These are phyloP conservation scores for Rosa chinensis DNA, from an alignment of 306 rosid genomes.

Conservation along the genomic window DNA sequence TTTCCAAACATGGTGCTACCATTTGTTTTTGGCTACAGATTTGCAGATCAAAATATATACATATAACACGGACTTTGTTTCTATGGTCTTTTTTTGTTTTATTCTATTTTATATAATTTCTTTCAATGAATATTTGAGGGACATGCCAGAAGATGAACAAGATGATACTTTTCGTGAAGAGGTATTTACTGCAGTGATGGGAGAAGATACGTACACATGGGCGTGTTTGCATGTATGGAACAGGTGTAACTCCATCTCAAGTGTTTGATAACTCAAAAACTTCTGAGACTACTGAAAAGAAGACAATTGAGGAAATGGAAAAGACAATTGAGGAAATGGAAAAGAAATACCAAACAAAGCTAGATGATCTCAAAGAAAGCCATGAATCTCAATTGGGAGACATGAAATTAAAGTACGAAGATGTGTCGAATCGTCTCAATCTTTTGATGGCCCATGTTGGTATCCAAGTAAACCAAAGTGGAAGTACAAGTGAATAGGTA, in stretches of 20 bases:
- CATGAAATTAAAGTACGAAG: neutral
- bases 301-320: too few species aligned
- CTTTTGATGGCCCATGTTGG: neutral
- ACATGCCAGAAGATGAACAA: neutral
- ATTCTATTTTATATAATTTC: too few species aligned
- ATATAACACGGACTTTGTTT: too few species aligned
- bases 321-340: neutral
- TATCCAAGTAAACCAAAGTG: too few species aligned
- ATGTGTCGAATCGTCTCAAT: neutral
- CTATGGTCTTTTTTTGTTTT: too few species aligned
- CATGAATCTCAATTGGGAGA: neutral
- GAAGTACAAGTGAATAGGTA: neutral
- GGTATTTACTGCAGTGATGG: neutral
- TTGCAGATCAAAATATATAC: too few species aligned
- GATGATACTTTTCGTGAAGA: neutral
- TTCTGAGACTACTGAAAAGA: neutral
- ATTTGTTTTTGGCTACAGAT: too few species aligned
- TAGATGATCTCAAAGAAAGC: neutral
- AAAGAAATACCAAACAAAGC: neutral
- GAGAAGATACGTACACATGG: neutral
- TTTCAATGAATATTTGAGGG: neutral
- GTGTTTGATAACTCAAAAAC: neutral
- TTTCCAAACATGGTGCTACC: too few species aligned
- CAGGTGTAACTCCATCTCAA: conserved; percentile 5
- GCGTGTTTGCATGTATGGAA: neutral